Percentiles rank a stretch among this genome's conserved stretches.
These are phyloP conservation scores for Aspergillus quadrilineatus DNA, from an alignment of 2,329 filamentous ascomycete species.

Conservation along the genomic window DNA sequence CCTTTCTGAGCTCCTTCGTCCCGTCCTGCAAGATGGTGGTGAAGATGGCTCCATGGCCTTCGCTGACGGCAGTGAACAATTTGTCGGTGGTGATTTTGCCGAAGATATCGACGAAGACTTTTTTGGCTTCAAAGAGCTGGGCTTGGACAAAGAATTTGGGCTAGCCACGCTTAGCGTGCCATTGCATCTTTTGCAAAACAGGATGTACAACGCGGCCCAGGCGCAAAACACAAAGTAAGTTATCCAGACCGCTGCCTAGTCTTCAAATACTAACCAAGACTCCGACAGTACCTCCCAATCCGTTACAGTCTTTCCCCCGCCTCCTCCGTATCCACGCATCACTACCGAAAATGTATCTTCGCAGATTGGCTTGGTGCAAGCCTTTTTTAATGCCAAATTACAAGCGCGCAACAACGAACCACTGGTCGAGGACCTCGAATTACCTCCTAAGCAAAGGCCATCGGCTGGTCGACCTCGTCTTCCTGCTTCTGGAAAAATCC, in stretches of 20 bases:
- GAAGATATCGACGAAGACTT: slow-evolving; percentile 98
- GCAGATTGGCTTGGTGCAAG: slow-evolving; percentile 83
- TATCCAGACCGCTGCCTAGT: background rate
- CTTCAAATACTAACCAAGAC: slow-evolving; percentile 15
- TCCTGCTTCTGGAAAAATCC: slow-evolving; percentile 49
- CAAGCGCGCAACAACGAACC: slow-evolving; percentile 79
- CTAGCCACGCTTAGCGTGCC: slow-evolving; percentile 86
- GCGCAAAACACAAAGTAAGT: slow-evolving; percentile 65
- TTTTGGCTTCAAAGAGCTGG: slow-evolving; percentile 95
- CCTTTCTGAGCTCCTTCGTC: slow-evolving; percentile 87
- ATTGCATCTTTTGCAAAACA: slow-evolving; percentile 86
- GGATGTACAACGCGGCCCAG: slow-evolving; percentile 82
- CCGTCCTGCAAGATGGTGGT: slow-evolving; percentile 76
- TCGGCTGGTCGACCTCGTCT: slow-evolving; percentile 45
- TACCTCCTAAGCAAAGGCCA: slow-evolving; percentile 82
- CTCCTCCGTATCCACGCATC: slow-evolving; percentile 72
- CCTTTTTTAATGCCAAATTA: slow-evolving; percentile 88
- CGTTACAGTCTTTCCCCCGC: slow-evolving; percentile 61
- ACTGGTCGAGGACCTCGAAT: slow-evolving; percentile 88
- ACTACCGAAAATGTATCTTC: slow-evolving; percentile 72
- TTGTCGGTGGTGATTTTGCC: slow-evolving; percentile 93
- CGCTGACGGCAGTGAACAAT: slow-evolving; percentile 95
- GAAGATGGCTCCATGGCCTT: slow-evolving; percentile 87
- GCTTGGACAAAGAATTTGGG: slow-evolving; percentile 86
- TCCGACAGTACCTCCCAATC: slow-evolving; percentile 40